phyloP scores from a whole-genome alignment of 2,329 filamentous ascomycete genomes.

The Conoideocrella luteorostrata region DNA sequence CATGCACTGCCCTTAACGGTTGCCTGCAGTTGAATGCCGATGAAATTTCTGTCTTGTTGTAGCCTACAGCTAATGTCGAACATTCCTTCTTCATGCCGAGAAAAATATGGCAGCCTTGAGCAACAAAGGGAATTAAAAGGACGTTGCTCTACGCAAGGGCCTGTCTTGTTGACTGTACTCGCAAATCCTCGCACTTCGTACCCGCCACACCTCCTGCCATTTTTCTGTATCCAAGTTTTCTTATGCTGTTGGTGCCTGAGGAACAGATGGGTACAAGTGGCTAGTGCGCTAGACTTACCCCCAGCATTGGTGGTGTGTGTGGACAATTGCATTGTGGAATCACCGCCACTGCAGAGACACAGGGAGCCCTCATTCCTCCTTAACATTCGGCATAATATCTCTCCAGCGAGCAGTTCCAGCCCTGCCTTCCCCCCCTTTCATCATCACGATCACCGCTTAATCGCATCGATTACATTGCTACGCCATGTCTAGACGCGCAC shows the following conservation, averaged over 20 bases:
- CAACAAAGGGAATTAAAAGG: too few relatives aligned
- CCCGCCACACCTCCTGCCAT: too few relatives aligned
- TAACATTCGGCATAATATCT: neutral
- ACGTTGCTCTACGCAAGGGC: too few relatives aligned
- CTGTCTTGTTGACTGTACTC: too few relatives aligned
- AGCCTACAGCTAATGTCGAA: too few relatives aligned
- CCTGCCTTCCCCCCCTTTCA: constrained; percentile 5
- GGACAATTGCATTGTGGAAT: constrained; percentile 5
- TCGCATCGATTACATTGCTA: constrained; percentile 15
- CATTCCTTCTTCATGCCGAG: too few relatives aligned
- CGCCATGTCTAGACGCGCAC: constrained; percentile 69
- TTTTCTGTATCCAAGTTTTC: too few relatives aligned
- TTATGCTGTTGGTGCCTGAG: constrained; percentile 13
- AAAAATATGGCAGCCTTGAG: too few relatives aligned
- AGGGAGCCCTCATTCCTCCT: constrained; percentile 3
- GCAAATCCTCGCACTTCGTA: too few relatives aligned
- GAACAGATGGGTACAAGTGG: neutral
- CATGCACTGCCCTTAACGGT: neutral
- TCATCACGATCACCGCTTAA: constrained; percentile 12
- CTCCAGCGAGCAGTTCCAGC: neutral
- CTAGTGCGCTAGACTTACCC: constrained; percentile 6
- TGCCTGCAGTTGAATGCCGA: neutral
- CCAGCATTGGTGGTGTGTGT: constrained; percentile 1
- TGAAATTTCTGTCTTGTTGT: too few relatives aligned
- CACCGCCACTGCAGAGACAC: constrained; percentile 2